phyloP scores from a whole-genome alignment of 2,329 filamentous ascomycete species.

The Botrytis byssoidea region DNA sequence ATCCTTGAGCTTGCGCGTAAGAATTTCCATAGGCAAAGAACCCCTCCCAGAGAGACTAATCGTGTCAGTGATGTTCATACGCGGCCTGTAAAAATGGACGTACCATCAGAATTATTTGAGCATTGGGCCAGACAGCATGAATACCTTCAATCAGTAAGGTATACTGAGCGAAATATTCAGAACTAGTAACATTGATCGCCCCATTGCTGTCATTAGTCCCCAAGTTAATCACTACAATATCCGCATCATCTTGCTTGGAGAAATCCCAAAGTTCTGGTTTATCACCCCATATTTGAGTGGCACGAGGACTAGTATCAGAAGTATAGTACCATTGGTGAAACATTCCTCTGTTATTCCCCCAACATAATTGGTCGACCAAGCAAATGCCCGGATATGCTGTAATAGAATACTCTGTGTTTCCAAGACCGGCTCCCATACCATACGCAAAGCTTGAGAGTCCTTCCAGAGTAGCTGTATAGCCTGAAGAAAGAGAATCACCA shows the following conservation, averaged over 20 bases:
- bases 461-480: constrained; percentile 59
- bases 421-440: constrained; percentile 54
- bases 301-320: constrained; percentile 47
- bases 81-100: constrained; percentile 44
- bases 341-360: constrained; percentile 50
- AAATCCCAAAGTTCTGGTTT: constrained; percentile 49
- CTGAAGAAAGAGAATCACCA: constrained; percentile 51
- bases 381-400: constrained; percentile 60
- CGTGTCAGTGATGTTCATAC: constrained; percentile 16
- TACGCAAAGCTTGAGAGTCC: constrained; percentile 56
- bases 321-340: constrained; percentile 58
- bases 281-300: constrained; percentile 37
- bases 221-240: constrained; percentile 48
- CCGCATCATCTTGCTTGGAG: constrained; percentile 43
- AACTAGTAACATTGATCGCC: constrained; percentile 43
- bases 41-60: constrained; percentile 53
- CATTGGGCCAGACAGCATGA: constrained; percentile 47
- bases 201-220: constrained; percentile 49
- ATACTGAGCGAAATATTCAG: constrained; percentile 44
- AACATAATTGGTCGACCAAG: constrained; percentile 55
- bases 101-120: constrained; percentile 46
- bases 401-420: constrained; percentile 57
- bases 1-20: constrained; percentile 49
- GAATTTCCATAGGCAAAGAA: constrained; percentile 52
- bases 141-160: constrained; percentile 48